Base-by-base conservation (phyloP, 2,329 filamentous ascomycete species). In the Passalora sequoiae region DNA sequence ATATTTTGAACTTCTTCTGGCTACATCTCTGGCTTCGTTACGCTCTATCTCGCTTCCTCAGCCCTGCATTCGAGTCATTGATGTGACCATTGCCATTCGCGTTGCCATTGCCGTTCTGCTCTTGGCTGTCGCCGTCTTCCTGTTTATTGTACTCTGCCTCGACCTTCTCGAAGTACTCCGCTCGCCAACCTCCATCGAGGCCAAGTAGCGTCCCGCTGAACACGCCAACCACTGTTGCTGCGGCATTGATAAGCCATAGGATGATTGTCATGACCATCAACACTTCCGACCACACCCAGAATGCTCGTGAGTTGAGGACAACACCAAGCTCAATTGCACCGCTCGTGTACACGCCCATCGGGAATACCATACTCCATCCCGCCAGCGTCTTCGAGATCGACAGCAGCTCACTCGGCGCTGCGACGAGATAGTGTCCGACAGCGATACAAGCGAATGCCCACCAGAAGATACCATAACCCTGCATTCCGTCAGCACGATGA, bases 391-490 rank as follows among this genome's bases (percentile, higher is more conserved):
- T 29, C 16, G 41, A 39, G 33, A 39, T 40, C 17, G 27, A 33
- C n/a, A 40, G 29, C 20, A 49, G 17, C 22, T 25, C 38, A 17
- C 28, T 38, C n/a, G 43, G 42, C 12, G 19, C 19, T 8, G 30
- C 16, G 31, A 40, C 19, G 30, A 40, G 28, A 12, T 44, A 38
- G 16, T 50, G 44, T 13, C 42, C 8, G 16, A 43, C 28, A 16
- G 40, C 38, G 27, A 44, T 39, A 22, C 37, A 38, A 17, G 47
- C 41, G 21, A 39, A 50, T 6, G 37, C 47, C 44, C 47, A 50
- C 44, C 40, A 50, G 20, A 50, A 47, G 20, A 39, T 44, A 4
- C 43, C 44, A 27, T 46, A 47, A n/a, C 47, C 38, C 38, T 30
- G n/a, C 2, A 5, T 4, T 36, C 4, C 17, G 17, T 36, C 20